Percentiles rank a stretch among this genome's conserved stretches.
phyloP scores from a whole-genome alignment of 169 alveolate species.

The Besnoitia besnoiti region DNA sequence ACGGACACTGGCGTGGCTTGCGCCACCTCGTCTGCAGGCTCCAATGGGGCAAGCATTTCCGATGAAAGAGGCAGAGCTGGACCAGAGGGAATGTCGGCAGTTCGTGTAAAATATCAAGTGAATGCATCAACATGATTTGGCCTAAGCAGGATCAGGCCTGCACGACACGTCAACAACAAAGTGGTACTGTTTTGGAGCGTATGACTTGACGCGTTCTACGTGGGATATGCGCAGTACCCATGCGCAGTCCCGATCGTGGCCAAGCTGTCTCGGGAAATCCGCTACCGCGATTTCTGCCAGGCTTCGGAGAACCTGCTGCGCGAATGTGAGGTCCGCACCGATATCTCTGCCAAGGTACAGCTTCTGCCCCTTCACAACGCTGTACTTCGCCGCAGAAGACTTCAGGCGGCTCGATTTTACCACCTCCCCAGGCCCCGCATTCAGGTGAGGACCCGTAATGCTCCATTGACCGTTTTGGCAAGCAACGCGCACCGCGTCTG shows the following conservation, averaged over 20 bases:
- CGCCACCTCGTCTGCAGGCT: neutral
- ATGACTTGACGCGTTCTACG: conserved; percentile 76
- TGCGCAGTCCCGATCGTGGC: conserved; percentile 31
- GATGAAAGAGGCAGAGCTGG: too few relatives aligned
- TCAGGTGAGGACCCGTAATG: too few relatives aligned
- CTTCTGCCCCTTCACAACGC: neutral
- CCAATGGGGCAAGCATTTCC: too few relatives aligned
- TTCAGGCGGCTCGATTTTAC: neutral
- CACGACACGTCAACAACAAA: conserved; percentile 73
- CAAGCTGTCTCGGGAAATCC: neutral
- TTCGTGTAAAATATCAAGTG: neutral
- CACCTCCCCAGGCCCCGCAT: neutral
- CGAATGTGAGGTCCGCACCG: neutral
- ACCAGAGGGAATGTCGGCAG: too few relatives aligned
- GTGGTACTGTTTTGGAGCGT: conserved; percentile 73
- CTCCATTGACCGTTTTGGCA: neutral
- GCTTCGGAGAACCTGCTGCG: neutral
- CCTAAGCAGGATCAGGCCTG: neutral
- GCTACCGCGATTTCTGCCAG: neutral
- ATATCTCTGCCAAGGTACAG: conserved; percentile 25
- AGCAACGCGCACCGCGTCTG: neutral
- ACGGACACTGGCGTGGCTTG: neutral
- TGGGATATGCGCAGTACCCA: conserved; percentile 65
- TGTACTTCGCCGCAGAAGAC: neutral
- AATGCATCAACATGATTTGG: neutral